These are phyloP conservation scores for Leccinum sublutescens DNA, from an alignment of 768 basidiomycete genomes.

Conservation along the genomic window DNA sequence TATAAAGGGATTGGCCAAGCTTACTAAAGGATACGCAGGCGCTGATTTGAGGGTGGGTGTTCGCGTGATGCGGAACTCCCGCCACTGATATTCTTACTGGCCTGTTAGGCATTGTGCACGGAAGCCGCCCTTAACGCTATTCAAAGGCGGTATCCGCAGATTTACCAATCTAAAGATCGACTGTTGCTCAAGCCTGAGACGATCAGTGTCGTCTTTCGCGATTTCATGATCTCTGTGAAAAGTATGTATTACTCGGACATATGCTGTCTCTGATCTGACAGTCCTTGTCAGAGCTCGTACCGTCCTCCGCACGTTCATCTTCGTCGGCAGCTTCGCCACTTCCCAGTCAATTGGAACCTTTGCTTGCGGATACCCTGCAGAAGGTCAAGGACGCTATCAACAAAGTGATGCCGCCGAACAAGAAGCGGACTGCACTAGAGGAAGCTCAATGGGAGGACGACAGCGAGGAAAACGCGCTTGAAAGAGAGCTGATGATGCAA, in stretches of 20 bases:
- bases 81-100: slow-evolving; percentile 3
- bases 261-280: slow-evolving; percentile 4
- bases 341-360: slow-evolving; percentile 78
- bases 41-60: slow-evolving; percentile 85
- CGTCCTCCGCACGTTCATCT: slow-evolving; percentile 90
- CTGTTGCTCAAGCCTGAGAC: slow-evolving; percentile 81
- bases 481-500: slow-evolving; percentile 85
- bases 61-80: neutral
- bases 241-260: slow-evolving; percentile 49
- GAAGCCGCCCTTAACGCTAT: slow-evolving; percentile 97
- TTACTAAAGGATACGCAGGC: slow-evolving; percentile 97
- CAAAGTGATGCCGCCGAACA: slow-evolving; percentile 74
- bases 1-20: slow-evolving; percentile 68
- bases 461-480: slow-evolving; percentile 78
- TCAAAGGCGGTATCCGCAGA: slow-evolving; percentile 94
- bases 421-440: slow-evolving; percentile 81
- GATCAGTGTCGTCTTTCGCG: slow-evolving; percentile 79
- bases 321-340: slow-evolving; percentile 83
- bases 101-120: slow-evolving; percentile 80
- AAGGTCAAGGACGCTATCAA: slow-evolving; percentile 70
- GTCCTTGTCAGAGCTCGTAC: slow-evolving; percentile 70
- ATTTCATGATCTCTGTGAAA: slow-evolving; percentile 97
- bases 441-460: slow-evolving; percentile 93
- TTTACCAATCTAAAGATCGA: slow-evolving; percentile 89
- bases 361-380: slow-evolving; percentile 68